Evolutionary conservation across 2,329 filamentous ascomycete genomes (phyloP), one percentile per base, ranked within the genome.

Genomic region (Fusarium verrucosum): DNA sequence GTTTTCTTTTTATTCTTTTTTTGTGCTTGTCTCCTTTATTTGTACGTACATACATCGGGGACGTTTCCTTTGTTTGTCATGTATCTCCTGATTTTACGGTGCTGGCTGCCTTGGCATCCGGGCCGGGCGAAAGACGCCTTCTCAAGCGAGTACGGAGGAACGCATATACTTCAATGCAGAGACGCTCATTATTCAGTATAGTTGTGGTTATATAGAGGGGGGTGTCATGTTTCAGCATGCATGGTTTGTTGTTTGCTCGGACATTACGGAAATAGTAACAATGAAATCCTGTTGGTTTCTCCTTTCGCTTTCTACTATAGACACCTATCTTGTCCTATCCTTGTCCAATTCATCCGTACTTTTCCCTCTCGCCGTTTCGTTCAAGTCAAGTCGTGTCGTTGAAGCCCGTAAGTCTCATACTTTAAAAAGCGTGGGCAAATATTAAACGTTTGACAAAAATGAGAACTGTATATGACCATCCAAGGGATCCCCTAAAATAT

Each of bases 341-440:
- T 22, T 44, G 32, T 40, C 44, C 30, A 46, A 38, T 37, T 55
- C 33, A 28, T 43, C 53, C 36, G 38, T 43, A 20, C 38, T 49
- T 66, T 62, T 49, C 45, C n/a, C 59, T 59, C 61, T 62, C 58
- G 28, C 22, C 65, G 53, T 35, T 63, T 55, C 62, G 20, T 65
- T 40, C 46, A 44, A 50, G 2, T 45, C 57, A 44, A 58, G 35
- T 9, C n/a, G 33, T n/a, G 53, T 47, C 62, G 28, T 66, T 42
- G 10, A 41, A 36, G 20, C 23, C 22, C 63, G 45, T 37, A 16
- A n/a, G 37, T 47, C 17, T 52, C n/a, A n/a, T n/a, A n/a, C n/a
- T n/a, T n/a, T n/a, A n/a, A 32, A 25, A 43, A 37, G 23, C 20
- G 30, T 43, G 42, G 41, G 33, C 30, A 20, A 40, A 26, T 43